Conservation (phyloP, 331 rosid species). For the Malus hybrid region DNA sequence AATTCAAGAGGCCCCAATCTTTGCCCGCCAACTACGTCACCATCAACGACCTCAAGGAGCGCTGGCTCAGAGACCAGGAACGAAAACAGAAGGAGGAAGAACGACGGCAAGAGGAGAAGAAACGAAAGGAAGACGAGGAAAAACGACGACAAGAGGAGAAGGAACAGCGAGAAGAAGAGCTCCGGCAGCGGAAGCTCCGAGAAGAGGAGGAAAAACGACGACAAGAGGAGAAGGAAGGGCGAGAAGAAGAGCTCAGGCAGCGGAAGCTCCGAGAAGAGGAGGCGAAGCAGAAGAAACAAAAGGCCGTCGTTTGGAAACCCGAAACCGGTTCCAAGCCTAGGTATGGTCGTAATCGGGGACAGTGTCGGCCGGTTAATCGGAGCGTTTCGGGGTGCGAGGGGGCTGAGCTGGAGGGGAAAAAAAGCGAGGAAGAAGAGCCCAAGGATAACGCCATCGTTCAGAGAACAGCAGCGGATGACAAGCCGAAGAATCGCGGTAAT, state of each 20-base stretch:
- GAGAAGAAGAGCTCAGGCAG: background rate
- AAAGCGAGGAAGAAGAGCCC: background rate
- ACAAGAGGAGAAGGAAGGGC: background rate
- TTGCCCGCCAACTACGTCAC: slow-evolving; percentile 57
- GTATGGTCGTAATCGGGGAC: background rate
- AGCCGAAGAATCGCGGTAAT: background rate
- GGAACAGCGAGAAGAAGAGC: background rate
- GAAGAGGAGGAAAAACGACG: slow-evolving; percentile 11
- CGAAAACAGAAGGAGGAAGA: slow-evolving; percentile 12
- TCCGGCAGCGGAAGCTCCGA: background rate
- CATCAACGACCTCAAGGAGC: slow-evolving; percentile 43
- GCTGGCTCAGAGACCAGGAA: slow-evolving; percentile 40
- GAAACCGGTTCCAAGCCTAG: background rate
- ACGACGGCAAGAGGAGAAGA: slow-evolving; percentile 7
- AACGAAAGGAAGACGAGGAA: background rate
- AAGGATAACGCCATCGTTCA: background rate
- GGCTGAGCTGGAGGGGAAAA: background rate
- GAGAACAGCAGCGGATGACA: background rate
- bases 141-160: slow-evolving; percentile 4
- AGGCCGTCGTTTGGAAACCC: background rate
- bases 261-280: background rate
- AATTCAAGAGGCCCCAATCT: slow-evolving; percentile 9
- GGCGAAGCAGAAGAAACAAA: background rate
- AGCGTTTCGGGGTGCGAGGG: background rate
- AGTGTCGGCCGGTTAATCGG: background rate